phyloP scores from a whole-genome alignment of 305 asterid species.

The Ilex paraguariensis region DNA sequence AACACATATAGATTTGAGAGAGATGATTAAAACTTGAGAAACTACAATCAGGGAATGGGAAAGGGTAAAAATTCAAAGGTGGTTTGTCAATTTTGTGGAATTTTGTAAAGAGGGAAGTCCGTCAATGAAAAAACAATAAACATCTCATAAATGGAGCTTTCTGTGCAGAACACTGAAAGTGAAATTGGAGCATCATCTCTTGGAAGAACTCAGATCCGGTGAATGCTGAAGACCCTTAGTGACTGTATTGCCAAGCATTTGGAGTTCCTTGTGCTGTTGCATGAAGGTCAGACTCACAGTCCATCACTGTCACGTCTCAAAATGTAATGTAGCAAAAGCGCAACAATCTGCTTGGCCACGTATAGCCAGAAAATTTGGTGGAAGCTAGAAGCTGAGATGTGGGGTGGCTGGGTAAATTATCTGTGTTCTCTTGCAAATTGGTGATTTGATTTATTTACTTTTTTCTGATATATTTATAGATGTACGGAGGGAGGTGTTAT shows the following conservation, averaged over 20 bases:
- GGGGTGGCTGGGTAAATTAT: too few species aligned
- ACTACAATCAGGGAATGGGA: too few species aligned
- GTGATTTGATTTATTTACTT: slow-evolving; percentile 4
- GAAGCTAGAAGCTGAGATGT: too few species aligned
- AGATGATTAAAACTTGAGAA: too few species aligned
- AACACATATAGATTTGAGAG: too few species aligned
- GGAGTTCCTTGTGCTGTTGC: neutral
- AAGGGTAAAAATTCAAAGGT: too few species aligned
- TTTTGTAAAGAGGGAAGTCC: too few species aligned
- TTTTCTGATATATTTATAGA: neutral
- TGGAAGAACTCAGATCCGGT: slow-evolving; percentile 90
- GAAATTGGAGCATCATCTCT: slow-evolving; percentile 88
- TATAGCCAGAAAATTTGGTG: too few species aligned
- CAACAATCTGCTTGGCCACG: too few species aligned
- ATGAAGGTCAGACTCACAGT: neutral
- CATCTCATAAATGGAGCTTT: slow-evolving; percentile 15
- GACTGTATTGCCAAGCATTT: neutral
- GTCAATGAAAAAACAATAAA: neutral
- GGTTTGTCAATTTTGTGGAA: too few species aligned
- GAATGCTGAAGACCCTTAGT: slow-evolving; percentile 14
- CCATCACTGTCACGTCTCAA: too few species aligned
- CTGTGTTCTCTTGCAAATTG: slow-evolving; percentile 7
- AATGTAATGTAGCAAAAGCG: too few species aligned
- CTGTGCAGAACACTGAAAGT: slow-evolving; percentile 73
- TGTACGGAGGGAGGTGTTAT: slow-evolving; percentile 50